Percentiles rank a stretch among this genome's conserved stretches.
phyloP scores from a whole-genome alignment of 1,284 basidiomycete species.

The Coniferiporia sulphurascens region DNA sequence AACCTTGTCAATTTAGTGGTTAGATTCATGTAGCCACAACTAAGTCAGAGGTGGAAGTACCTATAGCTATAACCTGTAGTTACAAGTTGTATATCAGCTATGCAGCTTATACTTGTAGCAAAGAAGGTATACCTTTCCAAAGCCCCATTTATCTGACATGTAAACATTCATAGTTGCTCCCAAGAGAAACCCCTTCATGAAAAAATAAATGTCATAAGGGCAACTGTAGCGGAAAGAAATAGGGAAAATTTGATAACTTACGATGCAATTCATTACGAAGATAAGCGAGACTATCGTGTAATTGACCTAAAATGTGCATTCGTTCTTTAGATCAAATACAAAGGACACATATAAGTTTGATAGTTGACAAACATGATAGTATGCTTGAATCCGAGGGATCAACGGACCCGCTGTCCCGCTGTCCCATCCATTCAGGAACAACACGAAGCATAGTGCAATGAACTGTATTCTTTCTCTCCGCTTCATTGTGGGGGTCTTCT shows the following conservation, averaged over 20 bases:
- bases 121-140: conserved; percentile 26
- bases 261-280: conserved; percentile 15
- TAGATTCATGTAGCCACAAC: background rate
- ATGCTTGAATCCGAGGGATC: conserved; percentile 15
- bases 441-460: conserved; percentile 10
- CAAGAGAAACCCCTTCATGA: conserved; percentile 16
- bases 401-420: conserved; percentile 13
- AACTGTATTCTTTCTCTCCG: conserved; percentile 14
- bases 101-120: background rate
- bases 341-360: background rate
- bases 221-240: background rate
- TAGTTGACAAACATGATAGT: conserved; percentile 10
- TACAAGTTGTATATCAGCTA: conserved; percentile 25
- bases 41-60: background rate
- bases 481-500: background rate
- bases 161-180: conserved; percentile 25
- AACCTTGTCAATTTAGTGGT: conserved; percentile 16
- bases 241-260: conserved; percentile 1
- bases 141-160: conserved; percentile 29
- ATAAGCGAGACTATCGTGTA: conserved; percentile 16
- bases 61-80: conserved; percentile 37
- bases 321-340: background rate
- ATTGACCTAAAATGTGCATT: conserved; percentile 6
- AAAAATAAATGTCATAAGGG: background rate
- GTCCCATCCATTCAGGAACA: conserved; percentile 18